Conservation (phyloP, 75 land plant species). For the Isoetes taiwanensis region DNA sequence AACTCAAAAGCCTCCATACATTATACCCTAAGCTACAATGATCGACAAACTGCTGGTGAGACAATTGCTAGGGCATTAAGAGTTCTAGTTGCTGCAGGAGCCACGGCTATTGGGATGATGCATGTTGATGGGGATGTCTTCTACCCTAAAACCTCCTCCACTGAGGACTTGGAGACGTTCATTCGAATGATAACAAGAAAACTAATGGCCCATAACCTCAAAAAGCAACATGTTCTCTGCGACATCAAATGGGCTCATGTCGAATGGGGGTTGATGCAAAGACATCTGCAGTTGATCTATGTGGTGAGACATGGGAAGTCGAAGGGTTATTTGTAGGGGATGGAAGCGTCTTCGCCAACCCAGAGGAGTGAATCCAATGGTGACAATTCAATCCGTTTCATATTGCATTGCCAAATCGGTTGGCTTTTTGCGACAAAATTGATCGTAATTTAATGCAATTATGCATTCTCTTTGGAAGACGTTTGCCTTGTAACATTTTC, state of each 20-base stretch:
- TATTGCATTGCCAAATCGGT: slow-evolving; percentile 54
- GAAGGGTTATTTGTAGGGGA: slow-evolving; percentile 56
- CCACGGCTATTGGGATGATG: slow-evolving; percentile 53
- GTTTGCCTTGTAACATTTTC: no score
- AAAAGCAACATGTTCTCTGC: no score
- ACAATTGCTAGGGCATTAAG: slow-evolving; percentile 36
- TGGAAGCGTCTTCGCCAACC: slow-evolving; percentile 64
- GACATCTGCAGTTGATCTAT: slow-evolving; percentile 32
- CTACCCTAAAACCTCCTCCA: no score
- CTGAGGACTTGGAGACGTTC: no score
- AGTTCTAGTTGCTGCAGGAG: slow-evolving; percentile 68
- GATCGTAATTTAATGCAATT: no score
- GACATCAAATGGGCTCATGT: slow-evolving; percentile 86
- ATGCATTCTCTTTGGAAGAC: no score
- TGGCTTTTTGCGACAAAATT: no score
- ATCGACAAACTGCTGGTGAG: slow-evolving; percentile 29
- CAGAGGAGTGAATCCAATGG: slow-evolving; percentile 79
- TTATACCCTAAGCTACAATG: slow-evolving; percentile 28
- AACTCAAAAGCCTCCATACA: slow-evolving; percentile 9
- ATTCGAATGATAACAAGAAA: no score
- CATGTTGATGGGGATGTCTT: slow-evolving; percentile 34
- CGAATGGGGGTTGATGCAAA: slow-evolving; percentile 47
- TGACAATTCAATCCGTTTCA: slow-evolving; percentile 62
- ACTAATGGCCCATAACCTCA: no score
- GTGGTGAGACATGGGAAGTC: slow-evolving; percentile 73